Percentiles rank a stretch among this genome's conserved stretches.
Evolutionary conservation across 1,284 basidiomycete genomes (phyloP).

Genomic region (Thecaphora frezii): DNA sequence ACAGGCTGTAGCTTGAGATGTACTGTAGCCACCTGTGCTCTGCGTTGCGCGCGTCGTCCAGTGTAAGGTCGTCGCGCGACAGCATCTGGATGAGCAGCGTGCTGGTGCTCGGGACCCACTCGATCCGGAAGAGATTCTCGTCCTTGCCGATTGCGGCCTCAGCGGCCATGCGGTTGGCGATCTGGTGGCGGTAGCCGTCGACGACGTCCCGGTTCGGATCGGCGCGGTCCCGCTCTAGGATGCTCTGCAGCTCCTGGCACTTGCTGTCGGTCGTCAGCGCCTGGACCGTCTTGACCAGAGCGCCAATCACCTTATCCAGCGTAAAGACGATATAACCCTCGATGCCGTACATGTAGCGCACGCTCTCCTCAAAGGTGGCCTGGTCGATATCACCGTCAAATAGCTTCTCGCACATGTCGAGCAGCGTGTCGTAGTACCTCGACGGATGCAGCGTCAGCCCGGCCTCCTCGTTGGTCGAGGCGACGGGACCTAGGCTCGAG

Average conservation of each 20-base stretch:
- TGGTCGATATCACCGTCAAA: slow-evolving; percentile 92
- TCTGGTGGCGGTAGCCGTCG: slow-evolving; percentile 76
- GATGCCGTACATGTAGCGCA: slow-evolving; percentile 94
- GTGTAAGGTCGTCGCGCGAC: slow-evolving; percentile 82
- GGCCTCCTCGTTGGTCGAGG: slow-evolving; percentile 46
- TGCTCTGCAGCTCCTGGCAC: slow-evolving; percentile 79
- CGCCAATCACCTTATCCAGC: slow-evolving; percentile 83
- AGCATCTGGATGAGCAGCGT: slow-evolving; percentile 81
- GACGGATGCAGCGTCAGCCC: slow-evolving; percentile 60
- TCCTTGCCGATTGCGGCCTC: slow-evolving; percentile 82
- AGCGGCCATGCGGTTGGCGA: slow-evolving; percentile 77
- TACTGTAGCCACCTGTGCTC: slow-evolving; percentile 86
- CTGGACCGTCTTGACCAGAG: slow-evolving; percentile 64
- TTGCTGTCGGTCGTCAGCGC: slow-evolving; percentile 75
- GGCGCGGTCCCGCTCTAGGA: slow-evolving; percentile 66
- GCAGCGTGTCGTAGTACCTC: slow-evolving; percentile 78
- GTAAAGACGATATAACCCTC: slow-evolving; percentile 92
- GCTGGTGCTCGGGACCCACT: slow-evolving; percentile 73
- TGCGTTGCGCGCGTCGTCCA: slow-evolving; percentile 80
- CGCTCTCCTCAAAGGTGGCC: slow-evolving; percentile 85
- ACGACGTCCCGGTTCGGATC: slow-evolving; percentile 60
- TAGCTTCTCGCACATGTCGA: slow-evolving; percentile 88
- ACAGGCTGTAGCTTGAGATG: slow-evolving; percentile 74
- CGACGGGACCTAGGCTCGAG: slow-evolving; percentile 25
- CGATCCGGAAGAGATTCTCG: slow-evolving; percentile 87